These are phyloP conservation scores for Castanea sativa DNA, from an alignment of 306 rosid genomes.

Conservation along the genomic window DNA sequence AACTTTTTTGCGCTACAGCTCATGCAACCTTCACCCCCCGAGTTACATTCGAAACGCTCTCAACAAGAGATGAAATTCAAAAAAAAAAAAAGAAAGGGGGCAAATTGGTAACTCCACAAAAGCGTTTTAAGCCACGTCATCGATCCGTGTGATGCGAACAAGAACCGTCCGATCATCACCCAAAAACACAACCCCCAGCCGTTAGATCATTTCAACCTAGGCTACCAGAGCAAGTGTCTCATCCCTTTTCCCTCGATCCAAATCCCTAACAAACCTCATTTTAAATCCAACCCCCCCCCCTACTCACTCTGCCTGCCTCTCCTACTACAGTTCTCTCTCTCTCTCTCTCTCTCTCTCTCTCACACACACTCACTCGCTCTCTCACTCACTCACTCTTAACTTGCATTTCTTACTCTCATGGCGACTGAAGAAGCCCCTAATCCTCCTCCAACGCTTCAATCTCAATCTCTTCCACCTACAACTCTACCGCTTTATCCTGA, in stretches of 20 bases:
- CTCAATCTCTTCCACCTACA: neutral
- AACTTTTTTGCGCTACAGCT: neutral
- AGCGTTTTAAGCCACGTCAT: conserved; percentile 30
- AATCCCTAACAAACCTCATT: conserved; percentile 23
- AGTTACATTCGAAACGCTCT: neutral
- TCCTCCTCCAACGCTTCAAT: conserved; percentile 4
- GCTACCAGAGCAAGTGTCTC: neutral
- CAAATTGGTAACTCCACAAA: neutral
- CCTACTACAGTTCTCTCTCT: conserved; percentile 18
- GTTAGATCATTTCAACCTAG: conserved; percentile 23
- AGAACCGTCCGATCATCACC: conserved; percentile 20
- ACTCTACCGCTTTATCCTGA: conserved; percentile 41
- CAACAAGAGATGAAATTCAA: conserved; percentile 11
- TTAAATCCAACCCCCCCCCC: conserved; percentile 30
- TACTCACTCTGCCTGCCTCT: conserved; percentile 8
- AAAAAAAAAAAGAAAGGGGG: conserved; percentile 12
- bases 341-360: neutral
- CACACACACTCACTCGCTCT: neutral
- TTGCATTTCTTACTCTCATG: conserved; percentile 23
- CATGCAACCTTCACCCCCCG: neutral
- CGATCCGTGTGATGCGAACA: conserved; percentile 26
- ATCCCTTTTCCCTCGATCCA: conserved; percentile 24
- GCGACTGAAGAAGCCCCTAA: conserved; percentile 26
- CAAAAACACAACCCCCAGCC: conserved; percentile 28
- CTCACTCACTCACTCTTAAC: neutral